phyloP scores from a whole-genome alignment of 441 rosid species.

The Pelargonium fulgidum region DNA sequence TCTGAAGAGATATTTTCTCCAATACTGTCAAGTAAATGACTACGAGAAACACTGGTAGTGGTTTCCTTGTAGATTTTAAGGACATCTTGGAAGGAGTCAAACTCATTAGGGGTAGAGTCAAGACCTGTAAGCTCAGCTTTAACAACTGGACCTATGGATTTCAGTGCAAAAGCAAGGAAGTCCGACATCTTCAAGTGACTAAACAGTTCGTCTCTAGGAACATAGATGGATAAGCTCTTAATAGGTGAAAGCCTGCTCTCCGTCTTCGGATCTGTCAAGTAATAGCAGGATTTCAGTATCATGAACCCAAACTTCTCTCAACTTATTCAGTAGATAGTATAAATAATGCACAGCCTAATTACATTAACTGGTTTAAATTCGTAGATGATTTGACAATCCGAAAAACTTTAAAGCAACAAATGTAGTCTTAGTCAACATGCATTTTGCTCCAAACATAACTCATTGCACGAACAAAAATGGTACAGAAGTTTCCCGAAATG shows the following conservation, averaged over 20 bases:
- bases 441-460: no score
- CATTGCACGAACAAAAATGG: no score
- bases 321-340: not conserved
- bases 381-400: no score
- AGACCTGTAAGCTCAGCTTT: slow-evolving; percentile 32
- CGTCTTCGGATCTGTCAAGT: slow-evolving; percentile 25
- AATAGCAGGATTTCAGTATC: not conserved
- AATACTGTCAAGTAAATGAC: slow-evolving; percentile 29
- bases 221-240: slow-evolving; percentile 35
- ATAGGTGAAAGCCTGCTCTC: slow-evolving; percentile 31
- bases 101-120: slow-evolving; percentile 39
- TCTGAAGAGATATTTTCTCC: slow-evolving; percentile 49
- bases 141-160: slow-evolving; percentile 33
- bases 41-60: slow-evolving; percentile 22
- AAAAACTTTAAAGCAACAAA: no score
- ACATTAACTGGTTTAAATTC: no score
- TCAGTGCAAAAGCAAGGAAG: slow-evolving; percentile 35
- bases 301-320: not conserved
- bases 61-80: slow-evolving; percentile 37
- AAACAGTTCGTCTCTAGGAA: slow-evolving; percentile 57
- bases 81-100: slow-evolving; percentile 38
- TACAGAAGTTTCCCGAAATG: no score
- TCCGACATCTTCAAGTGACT: slow-evolving; percentile 45
- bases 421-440: no score
- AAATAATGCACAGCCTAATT: no score